Conservation (phyloP, 306 rosid species). For the Fagus crenata region DNA sequence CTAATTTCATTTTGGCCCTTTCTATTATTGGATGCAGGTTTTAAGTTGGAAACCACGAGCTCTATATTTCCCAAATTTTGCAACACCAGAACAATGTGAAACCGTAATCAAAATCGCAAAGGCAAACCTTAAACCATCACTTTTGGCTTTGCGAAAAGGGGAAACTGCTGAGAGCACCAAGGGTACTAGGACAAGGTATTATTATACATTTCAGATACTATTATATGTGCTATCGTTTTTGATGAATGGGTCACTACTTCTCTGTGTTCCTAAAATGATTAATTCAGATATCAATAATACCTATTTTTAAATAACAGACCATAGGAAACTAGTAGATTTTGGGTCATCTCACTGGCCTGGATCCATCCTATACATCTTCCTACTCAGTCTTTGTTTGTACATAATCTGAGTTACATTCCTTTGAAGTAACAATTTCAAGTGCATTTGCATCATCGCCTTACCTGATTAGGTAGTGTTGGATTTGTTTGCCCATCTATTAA, state of each 20-base stretch:
- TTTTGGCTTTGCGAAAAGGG: conserved; percentile 59
- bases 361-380: not conserved
- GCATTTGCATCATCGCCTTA: not conserved
- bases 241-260: not conserved
- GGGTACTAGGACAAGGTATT: conserved; percentile 67
- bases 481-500: not conserved
- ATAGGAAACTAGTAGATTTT: not conserved
- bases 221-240: not conserved
- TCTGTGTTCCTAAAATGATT: not conserved
- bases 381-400: not conserved
- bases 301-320: not conserved
- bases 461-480: not conserved
- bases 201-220: not conserved
- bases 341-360: conserved; percentile 2
- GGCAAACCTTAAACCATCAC: conserved; percentile 51
- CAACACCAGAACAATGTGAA: conserved; percentile 47
- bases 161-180: conserved; percentile 58
- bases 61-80: conserved; percentile 39
- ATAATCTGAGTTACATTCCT: not conserved
- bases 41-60: conserved; percentile 47
- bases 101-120: conserved; percentile 48
- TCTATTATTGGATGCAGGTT: conserved; percentile 24
- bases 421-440: not conserved
- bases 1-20: not conserved
- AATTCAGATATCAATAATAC: not conserved